These are phyloP conservation scores for Phyllosticta capitalensis DNA, from an alignment of 2,329 filamentous ascomycete genomes.

Conservation along the genomic window DNA sequence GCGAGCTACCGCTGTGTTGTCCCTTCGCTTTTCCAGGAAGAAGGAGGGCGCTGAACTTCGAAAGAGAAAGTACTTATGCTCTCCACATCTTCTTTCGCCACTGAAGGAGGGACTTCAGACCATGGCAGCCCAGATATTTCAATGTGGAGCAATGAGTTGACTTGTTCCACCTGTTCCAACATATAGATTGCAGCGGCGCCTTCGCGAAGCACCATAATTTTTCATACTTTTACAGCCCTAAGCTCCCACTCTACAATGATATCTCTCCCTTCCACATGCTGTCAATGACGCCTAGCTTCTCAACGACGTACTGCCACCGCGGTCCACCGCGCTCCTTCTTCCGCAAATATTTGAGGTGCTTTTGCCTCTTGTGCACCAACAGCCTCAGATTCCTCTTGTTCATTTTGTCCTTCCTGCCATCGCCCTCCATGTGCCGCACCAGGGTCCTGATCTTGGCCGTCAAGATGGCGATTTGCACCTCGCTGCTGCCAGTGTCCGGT, in stretches of 20 bases:
- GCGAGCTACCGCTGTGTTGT: no score
- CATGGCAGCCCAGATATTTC: no score
- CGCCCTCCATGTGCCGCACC: conserved; percentile 58
- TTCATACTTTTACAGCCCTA: background rate
- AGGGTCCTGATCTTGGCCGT: conserved; percentile 87
- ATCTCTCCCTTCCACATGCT: conserved; percentile 91
- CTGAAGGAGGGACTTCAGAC: no score
- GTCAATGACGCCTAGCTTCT: conserved; percentile 75
- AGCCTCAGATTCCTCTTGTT: conserved; percentile 86
- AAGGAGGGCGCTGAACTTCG: no score
- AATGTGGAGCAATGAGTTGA: no score
- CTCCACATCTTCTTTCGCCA: no score
- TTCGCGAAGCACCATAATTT: background rate
- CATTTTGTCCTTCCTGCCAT: conserved; percentile 77
- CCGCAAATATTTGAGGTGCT: conserved; percentile 76
- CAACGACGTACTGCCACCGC: conserved; percentile 77
- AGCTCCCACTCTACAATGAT: conserved; percentile 43
- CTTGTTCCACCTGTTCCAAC: no score
- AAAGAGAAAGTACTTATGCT: no score
- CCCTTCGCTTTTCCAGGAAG: no score
- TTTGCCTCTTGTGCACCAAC: conserved; percentile 82
- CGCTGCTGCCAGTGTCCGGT: conserved; percentile 85
- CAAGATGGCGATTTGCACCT: conserved; percentile 95
- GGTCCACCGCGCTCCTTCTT: conserved; percentile 83
- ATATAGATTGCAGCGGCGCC: background rate